phyloP scores from a whole-genome alignment of 2,329 filamentous ascomycete genomes.

The Curvularia lunata region DNA sequence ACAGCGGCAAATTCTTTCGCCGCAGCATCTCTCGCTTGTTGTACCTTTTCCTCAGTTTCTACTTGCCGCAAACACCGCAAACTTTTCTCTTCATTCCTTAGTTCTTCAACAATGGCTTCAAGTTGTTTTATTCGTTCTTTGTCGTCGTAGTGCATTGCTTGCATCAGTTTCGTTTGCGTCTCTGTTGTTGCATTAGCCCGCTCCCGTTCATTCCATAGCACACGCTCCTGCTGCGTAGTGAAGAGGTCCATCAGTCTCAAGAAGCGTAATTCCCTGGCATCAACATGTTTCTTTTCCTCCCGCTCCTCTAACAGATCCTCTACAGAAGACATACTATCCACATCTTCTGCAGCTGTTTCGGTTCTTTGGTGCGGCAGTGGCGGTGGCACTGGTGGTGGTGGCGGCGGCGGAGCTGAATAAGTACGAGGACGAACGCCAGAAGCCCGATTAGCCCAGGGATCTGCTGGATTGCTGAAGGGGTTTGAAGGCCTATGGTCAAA shows the following conservation, averaged over 20 bases:
- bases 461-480: neutral
- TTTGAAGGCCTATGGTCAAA: neutral
- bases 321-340: neutral
- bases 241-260: constrained; percentile 17
- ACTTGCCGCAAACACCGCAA: neutral
- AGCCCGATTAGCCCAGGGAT: neutral
- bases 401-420: neutral
- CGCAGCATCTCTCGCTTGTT: neutral
- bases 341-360: constrained; percentile 1
- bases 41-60: neutral
- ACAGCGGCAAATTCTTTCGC: neutral
- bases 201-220: constrained; percentile 7
- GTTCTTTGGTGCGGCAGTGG: neutral
- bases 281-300: neutral
- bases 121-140: constrained; percentile 4
- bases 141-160: neutral
- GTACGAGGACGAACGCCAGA: neutral
- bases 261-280: constrained; percentile 7
- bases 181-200: constrained; percentile 8
- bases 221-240: constrained; percentile 12
- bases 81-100: neutral
- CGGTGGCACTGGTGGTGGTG: neutral
- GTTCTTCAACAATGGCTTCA: neutral
- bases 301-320: constrained; percentile 5
- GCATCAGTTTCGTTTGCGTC: constrained; percentile 5